A percentile compares a stretch with the other conserved stretches of the same genome.
Conservation (phyloP, 2,329 filamentous ascomycete genomes). For the Furcasterigmium sp. region DNA sequence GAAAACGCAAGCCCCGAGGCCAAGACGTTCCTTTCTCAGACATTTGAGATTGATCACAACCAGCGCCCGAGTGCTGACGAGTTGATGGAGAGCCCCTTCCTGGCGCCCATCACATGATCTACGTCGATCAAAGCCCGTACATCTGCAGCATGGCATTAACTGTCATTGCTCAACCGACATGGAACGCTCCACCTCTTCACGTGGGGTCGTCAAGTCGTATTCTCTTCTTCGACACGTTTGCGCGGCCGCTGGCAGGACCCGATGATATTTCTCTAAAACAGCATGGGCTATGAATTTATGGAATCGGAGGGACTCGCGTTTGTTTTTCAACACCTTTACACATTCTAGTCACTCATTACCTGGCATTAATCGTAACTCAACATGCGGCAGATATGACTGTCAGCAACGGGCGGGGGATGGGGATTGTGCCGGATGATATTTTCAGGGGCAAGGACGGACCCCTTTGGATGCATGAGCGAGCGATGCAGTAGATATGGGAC, state of each 20-base stretch:
- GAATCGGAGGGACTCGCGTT: not conserved
- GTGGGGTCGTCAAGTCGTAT: conserved; percentile 2
- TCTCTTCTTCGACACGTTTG: conserved; percentile 7
- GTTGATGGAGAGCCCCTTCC: conserved; percentile 76
- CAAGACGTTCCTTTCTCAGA: conserved; percentile 75
- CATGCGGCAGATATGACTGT: not conserved
- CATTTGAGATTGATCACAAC: conserved; percentile 94
- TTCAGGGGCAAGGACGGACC: no score
- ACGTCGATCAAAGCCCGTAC: not conserved
- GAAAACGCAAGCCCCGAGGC: conserved; percentile 82
- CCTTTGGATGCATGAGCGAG: not conserved
- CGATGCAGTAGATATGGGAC: not conserved
- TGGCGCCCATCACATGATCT: conserved; percentile 61
- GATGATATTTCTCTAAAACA: conserved; percentile 6
- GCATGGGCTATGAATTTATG: not conserved
- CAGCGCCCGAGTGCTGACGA: conserved; percentile 89
- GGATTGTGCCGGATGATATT: no score
- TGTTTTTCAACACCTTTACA: not conserved
- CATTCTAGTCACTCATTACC: not conserved
- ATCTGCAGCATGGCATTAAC: not conserved
- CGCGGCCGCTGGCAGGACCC: conserved; percentile 12
- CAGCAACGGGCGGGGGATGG: not conserved
- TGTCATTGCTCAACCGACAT: no score
- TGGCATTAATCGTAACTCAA: not conserved
- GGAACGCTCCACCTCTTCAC: not conserved